A percentile compares a stretch with the other conserved stretches of the same genome.
These are phyloP conservation scores for Trichosanthes truncata DNA, from an alignment of 306 rosid genomes.

Conservation along the genomic window DNA sequence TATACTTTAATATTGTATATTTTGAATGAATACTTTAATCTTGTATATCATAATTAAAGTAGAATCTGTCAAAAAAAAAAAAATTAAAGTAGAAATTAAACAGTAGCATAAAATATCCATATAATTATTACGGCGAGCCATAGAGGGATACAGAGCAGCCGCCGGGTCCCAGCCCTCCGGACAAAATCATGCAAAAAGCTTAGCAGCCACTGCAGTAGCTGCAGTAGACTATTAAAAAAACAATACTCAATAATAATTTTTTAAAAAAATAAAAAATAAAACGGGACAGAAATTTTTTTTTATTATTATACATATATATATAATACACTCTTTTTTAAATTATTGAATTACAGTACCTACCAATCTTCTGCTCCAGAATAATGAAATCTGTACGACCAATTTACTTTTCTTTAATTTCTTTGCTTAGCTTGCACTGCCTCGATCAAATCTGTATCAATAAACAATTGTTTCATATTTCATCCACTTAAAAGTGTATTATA, in stretches of 20 bases:
- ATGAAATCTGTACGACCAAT: neutral
- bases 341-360: neutral
- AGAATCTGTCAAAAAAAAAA: too few species aligned
- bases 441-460: neutral
- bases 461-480: neutral
- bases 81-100: neutral
- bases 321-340: neutral
- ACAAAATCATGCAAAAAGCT: slow-evolving; percentile 4
- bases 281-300: too few species aligned
- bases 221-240: neutral
- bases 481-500: neutral
- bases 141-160: neutral
- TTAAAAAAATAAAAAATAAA: too few species aligned
- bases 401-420: neutral
- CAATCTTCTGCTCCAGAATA: neutral
- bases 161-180: neutral
- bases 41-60: neutral
- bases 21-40: neutral
- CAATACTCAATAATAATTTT: neutral
- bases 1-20: too few species aligned
- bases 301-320: too few species aligned
- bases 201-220: neutral
- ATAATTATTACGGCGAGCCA: neutral
- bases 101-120: neutral
- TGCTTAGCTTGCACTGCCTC: neutral